Percentiles rank a stretch among this genome's conserved stretches.
Conservation (phyloP, 192 early-diverging fungal species). For the Backusella liffmaniae region DNA sequence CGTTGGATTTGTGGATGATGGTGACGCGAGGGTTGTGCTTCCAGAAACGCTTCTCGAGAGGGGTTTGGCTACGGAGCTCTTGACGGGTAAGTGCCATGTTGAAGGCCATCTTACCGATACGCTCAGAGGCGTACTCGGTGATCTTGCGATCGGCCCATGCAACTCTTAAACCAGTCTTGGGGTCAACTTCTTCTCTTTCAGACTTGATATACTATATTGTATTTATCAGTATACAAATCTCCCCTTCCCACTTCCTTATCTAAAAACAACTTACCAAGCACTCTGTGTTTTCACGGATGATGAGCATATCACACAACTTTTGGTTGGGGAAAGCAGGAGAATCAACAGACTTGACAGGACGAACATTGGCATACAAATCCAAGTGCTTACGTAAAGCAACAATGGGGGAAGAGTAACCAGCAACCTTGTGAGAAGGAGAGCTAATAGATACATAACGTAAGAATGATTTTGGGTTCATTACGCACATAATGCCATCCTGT, state of each 20-base stretch:
- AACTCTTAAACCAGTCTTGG: slow-evolving; percentile 61
- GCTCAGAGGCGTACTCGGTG: slow-evolving; percentile 81
- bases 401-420: slow-evolving; percentile 97
- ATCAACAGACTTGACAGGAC: slow-evolving; percentile 82
- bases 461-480: no score
- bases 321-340: slow-evolving; percentile 45
- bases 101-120: slow-evolving; percentile 90
- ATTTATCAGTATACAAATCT: not conserved
- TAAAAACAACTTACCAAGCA: slow-evolving; percentile 70
- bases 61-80: slow-evolving; percentile 57
- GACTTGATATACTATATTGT: slow-evolving; percentile 76
- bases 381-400: slow-evolving; percentile 93
- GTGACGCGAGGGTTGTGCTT: slow-evolving; percentile 67
- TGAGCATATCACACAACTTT: slow-evolving; percentile 90
- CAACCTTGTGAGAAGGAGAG: slow-evolving; percentile 98
- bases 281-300: slow-evolving; percentile 98
- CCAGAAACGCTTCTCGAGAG: slow-evolving; percentile 62
- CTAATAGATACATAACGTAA: slow-evolving; percentile 20
- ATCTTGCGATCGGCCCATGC: slow-evolving; percentile 91
- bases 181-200: slow-evolving; percentile 66
- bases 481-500: no score
- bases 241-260: not conserved
- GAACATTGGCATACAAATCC: slow-evolving; percentile 96
- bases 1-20: slow-evolving; percentile 97
- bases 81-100: slow-evolving; percentile 86